Evolutionary conservation across 2,329 filamentous ascomycete genomes (phyloP), one percentile per base, ranked within the genome.

Genomic region (Colletotrichum shisoi): DNA sequence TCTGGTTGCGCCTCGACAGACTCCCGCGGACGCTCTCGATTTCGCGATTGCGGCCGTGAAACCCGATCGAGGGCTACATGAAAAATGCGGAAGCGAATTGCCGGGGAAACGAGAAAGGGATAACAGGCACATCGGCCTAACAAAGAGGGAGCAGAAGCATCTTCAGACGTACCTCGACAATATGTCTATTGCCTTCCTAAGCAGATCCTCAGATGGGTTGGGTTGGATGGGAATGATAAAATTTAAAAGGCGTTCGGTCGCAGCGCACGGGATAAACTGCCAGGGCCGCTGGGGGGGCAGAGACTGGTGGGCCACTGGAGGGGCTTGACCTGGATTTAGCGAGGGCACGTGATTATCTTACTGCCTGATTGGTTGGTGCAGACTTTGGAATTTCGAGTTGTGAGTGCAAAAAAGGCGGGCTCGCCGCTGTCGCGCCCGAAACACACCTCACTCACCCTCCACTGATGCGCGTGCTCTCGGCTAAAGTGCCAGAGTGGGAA

Each of bases 141-240:
- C 57, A 69, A 66, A 69, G 65, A 59, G 70, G 64, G 65, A 56
- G 37, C 65, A 69, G 67, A 79, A 81, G 78, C 81, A 84, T 84
- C 81, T 79, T 80, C 78, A 82, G 81, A 87, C 84, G 74, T 86
- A 87, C 84, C 84, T 87, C 84, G 84, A 87, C 84, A 86, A 85
- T 84, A 82, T 76, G 65, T 73, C 74, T 80, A 84, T 82, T 86
- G 84, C 83, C 84, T 82, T 87, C 84, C 84, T 87, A 85, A 87
- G 84, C 84, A 86, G 76, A 82, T 83, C 79, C 80, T 84, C 79
- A 84, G 83, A 85, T 84, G 81, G 78, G 67, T 69, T 84, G 80
- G 78, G 58, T 53, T 75, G 71, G 63, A 72, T 73, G 71, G 72
- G 74, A 74, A 71, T 69, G 70, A 70, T 67, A 71, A 73, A 71